Conservation (phyloP, 441 rosid genomes). For the Gossypium davidsonii region DNA sequence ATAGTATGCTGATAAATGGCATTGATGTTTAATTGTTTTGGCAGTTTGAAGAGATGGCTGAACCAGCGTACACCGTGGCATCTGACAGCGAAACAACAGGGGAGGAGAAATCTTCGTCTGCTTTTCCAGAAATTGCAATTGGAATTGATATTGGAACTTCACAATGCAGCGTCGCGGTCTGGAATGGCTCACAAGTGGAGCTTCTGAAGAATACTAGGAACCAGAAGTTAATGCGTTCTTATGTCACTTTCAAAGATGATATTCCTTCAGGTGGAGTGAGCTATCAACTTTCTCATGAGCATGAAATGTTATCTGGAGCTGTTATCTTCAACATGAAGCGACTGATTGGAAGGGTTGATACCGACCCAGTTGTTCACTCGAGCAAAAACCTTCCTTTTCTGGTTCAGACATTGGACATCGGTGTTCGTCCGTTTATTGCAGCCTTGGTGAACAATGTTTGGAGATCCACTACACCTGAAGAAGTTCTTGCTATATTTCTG, state of each 20-base stretch:
- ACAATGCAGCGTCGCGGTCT: slow-evolving; percentile 66
- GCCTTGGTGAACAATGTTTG: slow-evolving; percentile 68
- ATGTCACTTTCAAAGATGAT: slow-evolving; percentile 66
- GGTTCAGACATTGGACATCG: slow-evolving; percentile 74
- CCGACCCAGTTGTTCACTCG: slow-evolving; percentile 62
- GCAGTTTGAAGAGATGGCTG: slow-evolving; percentile 52
- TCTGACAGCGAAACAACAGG: slow-evolving; percentile 71
- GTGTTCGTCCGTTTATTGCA: slow-evolving; percentile 69
- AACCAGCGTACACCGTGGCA: slow-evolving; percentile 64
- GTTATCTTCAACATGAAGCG: slow-evolving; percentile 87
- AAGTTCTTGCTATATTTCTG: slow-evolving; percentile 64
- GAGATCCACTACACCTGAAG: slow-evolving; percentile 78
- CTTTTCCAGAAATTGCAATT: slow-evolving; percentile 60
- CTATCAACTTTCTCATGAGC: slow-evolving; percentile 62
- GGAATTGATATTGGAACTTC: slow-evolving; percentile 87
- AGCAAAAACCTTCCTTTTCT: slow-evolving; percentile 71
- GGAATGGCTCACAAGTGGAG: slow-evolving; percentile 79
- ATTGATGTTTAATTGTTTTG: neutral
- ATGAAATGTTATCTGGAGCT: slow-evolving; percentile 66
- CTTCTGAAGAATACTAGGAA: slow-evolving; percentile 59
- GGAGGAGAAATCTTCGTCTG: slow-evolving; percentile 51
- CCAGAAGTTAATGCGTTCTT: slow-evolving; percentile 68
- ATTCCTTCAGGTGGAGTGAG: slow-evolving; percentile 63
- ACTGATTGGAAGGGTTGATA: slow-evolving; percentile 72
- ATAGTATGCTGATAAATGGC: neutral